Percentiles rank a stretch among this genome's conserved stretches.
Conservation (phyloP, 164 flowering plant genomes). For the Kingdonia uniflora region DNA sequence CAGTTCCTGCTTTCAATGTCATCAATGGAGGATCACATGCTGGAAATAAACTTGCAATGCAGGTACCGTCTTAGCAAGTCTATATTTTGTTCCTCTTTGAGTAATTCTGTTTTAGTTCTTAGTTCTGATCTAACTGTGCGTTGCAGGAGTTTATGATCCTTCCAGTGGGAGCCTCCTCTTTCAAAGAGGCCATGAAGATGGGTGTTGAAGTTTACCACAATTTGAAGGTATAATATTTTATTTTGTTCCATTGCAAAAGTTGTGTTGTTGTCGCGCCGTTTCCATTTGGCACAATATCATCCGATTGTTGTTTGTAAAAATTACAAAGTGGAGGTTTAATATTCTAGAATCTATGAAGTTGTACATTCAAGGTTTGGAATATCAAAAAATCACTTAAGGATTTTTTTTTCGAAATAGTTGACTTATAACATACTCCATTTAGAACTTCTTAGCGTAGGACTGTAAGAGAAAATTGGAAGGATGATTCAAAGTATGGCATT, state of each 20-base stretch:
- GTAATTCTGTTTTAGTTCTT: background rate
- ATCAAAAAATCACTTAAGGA: too few species aligned
- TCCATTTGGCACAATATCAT: too few species aligned
- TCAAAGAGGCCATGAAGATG: conserved; percentile 95
- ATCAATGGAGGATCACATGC: conserved; percentile 96
- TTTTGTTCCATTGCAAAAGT: background rate
- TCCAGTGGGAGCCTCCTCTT: conserved; percentile 77
- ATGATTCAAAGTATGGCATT: too few species aligned
- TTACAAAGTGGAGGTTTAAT: background rate
- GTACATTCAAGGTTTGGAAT: too few species aligned
- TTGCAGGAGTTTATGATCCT: conserved; percentile 90
- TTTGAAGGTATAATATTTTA: conserved; percentile 40
- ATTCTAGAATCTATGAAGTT: too few species aligned
- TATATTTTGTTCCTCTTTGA: background rate
- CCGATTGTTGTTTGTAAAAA: too few species aligned
- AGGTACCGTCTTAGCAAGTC: conserved; percentile 25
- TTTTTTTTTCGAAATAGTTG: too few species aligned
- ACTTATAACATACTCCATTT: too few species aligned
- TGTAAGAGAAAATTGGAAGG: too few species aligned
- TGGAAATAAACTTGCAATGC: conserved; percentile 93
- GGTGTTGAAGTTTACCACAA: conserved; percentile 92
- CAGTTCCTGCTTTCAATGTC: conserved; percentile 94
- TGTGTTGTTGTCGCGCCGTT: too few species aligned
- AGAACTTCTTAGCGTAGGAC: too few species aligned
- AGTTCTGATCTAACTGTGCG: conserved; percentile 7